phyloP scores from a whole-genome alignment of 352 stramenopile species.

The Globisporangium polare region DNA sequence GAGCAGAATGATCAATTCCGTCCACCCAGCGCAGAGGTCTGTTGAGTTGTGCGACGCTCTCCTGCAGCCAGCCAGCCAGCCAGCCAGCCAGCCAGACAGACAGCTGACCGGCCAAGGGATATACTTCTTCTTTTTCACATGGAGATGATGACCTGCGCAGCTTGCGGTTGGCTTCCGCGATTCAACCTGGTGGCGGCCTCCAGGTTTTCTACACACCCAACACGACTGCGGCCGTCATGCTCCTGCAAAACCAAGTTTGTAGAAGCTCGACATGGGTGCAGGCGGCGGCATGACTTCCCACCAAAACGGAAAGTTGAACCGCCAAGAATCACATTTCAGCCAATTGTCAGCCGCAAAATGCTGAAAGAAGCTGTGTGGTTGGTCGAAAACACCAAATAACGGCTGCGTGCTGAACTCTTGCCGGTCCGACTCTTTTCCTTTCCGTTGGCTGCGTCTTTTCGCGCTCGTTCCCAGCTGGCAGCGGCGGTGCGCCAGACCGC shows the following conservation, averaged over 20 bases:
- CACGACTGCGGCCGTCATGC: no score
- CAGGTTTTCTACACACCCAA: background rate
- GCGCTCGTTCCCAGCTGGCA: constrained; percentile 4
- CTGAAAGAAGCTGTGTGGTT: background rate
- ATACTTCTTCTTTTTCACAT: background rate
- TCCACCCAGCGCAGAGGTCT: no score
- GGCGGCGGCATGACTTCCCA: background rate
- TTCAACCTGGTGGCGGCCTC: background rate
- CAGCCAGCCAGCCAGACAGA: no score
- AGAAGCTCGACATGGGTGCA: background rate
- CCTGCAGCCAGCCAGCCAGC: no score
- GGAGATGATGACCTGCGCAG: background rate
- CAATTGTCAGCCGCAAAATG: background rate
- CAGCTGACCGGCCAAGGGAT: background rate
- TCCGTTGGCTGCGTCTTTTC: constrained; percentile 1
- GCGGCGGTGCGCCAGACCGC: background rate
- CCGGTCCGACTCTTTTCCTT: constrained; percentile 2
- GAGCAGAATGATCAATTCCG: no score
- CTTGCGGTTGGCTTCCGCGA: background rate
- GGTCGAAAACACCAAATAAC: background rate
- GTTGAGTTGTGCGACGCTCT: background rate
- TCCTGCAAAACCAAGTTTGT: constrained; percentile 1
- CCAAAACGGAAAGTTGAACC: background rate
- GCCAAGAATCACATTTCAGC: background rate
- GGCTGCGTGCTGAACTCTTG: background rate